phyloP scores from a whole-genome alignment of 73 alveolate genomes.

The Durusdinium trenchii region DNA sequence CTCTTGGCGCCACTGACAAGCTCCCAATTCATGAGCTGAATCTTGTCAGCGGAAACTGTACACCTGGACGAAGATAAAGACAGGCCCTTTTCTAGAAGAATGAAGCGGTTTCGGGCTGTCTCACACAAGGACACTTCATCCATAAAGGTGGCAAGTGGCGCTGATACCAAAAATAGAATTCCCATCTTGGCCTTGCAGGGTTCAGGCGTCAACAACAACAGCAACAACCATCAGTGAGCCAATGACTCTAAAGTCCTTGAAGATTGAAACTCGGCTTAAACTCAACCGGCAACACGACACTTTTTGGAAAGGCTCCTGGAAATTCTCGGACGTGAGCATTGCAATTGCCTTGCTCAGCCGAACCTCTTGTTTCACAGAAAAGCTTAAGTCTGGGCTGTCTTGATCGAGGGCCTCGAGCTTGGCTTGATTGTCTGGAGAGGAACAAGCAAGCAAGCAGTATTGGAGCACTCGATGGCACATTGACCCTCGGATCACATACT shows the following conservation, averaged over 20 bases:
- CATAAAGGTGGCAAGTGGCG: constrained; percentile 38
- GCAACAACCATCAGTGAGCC: too few species aligned
- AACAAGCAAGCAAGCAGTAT: not conserved
- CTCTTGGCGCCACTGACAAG: not conserved
- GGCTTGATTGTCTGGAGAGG: not conserved
- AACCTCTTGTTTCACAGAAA: constrained; percentile 21
- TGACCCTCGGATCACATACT: constrained; percentile 9
- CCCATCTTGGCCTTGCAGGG: constrained; percentile 14
- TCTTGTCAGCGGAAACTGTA: not conserved
- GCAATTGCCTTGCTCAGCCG: constrained; percentile 25
- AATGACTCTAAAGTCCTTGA: too few species aligned
- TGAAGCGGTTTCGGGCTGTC: not conserved
- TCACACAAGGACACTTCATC: not conserved
- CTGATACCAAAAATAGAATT: not conserved
- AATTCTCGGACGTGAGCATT: too few species aligned
- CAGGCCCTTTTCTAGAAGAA: not conserved
- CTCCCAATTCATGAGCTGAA: not conserved
- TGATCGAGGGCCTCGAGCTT: not conserved
- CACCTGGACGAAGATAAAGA: not conserved
- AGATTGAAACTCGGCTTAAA: too few species aligned
- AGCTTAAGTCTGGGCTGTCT: constrained; percentile 29
- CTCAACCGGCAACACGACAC: too few species aligned
- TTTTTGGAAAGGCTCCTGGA: too few species aligned
- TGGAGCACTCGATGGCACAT: not conserved
- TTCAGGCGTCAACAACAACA: not conserved